These are phyloP conservation scores for Primulina tabacum DNA, from an alignment of 257 asterid species.

Conservation along the genomic window DNA sequence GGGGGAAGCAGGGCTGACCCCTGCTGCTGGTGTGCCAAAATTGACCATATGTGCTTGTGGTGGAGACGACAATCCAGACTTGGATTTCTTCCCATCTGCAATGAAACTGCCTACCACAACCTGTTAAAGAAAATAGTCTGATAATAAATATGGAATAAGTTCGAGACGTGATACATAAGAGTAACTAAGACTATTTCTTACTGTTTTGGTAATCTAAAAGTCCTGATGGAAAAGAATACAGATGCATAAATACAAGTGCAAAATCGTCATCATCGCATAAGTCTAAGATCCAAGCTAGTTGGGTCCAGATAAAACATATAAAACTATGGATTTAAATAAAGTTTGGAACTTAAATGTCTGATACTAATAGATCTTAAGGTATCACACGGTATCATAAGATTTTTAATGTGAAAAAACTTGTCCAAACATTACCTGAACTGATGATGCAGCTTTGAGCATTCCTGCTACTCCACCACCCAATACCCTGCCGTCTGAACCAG, in stretches of 20 bases:
- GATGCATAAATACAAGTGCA: too few species aligned
- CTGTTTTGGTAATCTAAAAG: neutral
- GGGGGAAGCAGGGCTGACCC: conserved; percentile 58
- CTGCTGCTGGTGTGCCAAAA: conserved; percentile 49
- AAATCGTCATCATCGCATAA: too few species aligned
- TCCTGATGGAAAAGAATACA: neutral
- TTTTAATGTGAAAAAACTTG: too few species aligned
- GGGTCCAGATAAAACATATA: too few species aligned
- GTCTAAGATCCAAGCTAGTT: too few species aligned
- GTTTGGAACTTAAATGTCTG: neutral
- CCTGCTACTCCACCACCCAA: conserved; percentile 94
- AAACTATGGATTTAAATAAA: neutral
- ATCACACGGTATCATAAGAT: neutral
- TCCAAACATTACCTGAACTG: conserved; percentile 56
- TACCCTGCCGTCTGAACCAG: conserved; percentile 77
- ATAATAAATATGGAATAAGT: neutral
- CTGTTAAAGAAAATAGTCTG: conserved; percentile 31
- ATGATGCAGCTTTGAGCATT: conserved; percentile 72
- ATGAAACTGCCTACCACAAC: conserved; percentile 88
- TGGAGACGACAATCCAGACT: conserved; percentile 34
- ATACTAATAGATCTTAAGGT: neutral
- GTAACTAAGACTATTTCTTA: neutral
- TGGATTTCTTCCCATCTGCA: conserved; percentile 70
- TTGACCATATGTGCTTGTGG: conserved; percentile 51
- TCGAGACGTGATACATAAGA: neutral